phyloP scores from a whole-genome alignment of 352 stramenopile genomes.

The Thalassiosira livingstoniorum region DNA sequence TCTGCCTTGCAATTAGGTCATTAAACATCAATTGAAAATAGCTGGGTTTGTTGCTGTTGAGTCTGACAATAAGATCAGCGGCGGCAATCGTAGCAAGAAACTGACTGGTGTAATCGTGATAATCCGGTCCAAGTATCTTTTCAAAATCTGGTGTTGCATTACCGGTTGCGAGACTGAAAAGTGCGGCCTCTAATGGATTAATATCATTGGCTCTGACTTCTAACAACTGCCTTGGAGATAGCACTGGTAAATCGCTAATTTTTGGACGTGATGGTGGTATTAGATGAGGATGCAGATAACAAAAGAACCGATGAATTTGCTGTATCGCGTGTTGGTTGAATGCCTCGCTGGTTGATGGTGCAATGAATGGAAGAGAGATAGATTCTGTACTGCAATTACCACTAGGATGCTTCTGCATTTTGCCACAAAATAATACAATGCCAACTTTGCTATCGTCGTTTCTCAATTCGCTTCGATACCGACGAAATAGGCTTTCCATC shows the following conservation, averaged over 20 bases:
- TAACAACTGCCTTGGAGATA: background rate
- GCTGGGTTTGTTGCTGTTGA: slow-evolving; percentile 4
- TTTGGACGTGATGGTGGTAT: background rate
- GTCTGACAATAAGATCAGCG: slow-evolving; percentile 17
- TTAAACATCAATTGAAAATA: slow-evolving; percentile 36
- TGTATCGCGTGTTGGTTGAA: background rate
- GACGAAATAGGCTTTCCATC: background rate
- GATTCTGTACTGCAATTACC: background rate
- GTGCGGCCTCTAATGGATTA: background rate
- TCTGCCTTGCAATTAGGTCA: slow-evolving; percentile 14
- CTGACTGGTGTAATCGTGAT: slow-evolving; percentile 25
- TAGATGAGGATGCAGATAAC: background rate
- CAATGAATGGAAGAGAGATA: background rate
- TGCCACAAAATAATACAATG: background rate
- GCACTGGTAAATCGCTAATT: background rate
- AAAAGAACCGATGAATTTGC: background rate
- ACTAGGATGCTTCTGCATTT: background rate
- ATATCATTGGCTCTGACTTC: background rate
- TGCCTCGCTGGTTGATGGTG: background rate
- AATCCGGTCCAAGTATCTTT: slow-evolving; percentile 8
- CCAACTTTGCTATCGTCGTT: background rate
- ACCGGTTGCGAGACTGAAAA: slow-evolving; percentile 12
- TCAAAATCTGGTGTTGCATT: slow-evolving; percentile 1
- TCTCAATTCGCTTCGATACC: background rate
- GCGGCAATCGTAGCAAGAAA: slow-evolving; percentile 27